Percentiles rank a stretch among this genome's conserved stretches.
Evolutionary conservation across 176 grass and related monocot genomes (phyloP).

Genomic region (Puccinellia tenuiflora): DNA sequence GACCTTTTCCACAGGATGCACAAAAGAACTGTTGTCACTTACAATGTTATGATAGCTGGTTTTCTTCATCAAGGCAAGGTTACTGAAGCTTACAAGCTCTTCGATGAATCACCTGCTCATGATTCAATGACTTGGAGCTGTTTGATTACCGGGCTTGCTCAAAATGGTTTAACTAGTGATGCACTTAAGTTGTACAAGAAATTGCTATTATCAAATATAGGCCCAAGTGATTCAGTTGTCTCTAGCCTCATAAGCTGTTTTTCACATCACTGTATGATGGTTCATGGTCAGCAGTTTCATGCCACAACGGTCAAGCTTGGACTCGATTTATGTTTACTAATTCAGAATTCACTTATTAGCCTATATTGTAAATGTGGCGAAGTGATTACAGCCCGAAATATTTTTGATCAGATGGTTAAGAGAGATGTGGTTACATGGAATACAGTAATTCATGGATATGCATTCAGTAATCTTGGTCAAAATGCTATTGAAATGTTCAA

Average conservation of each 20-base stretch:
- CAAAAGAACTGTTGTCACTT: conserved; percentile 42
- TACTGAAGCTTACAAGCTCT: conserved; percentile 60
- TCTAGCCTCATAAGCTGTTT: conserved; percentile 54
- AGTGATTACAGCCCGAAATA: conserved; percentile 27
- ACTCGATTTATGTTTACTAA: conserved; percentile 31
- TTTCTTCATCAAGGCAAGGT: conserved; percentile 51
- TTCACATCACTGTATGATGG: conserved; percentile 39
- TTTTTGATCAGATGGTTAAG: conserved; percentile 43
- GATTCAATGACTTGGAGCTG: conserved; percentile 50
- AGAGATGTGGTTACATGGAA: conserved; percentile 77
- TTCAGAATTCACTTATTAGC: conserved; percentile 61
- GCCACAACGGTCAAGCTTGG: conserved; percentile 42
- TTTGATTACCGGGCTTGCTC: conserved; percentile 47
- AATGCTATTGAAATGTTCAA: conserved; percentile 46
- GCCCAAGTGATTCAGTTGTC: conserved; percentile 42
- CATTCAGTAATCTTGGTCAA: conserved; percentile 45
- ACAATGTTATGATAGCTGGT: conserved; percentile 64
- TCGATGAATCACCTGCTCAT: conserved; percentile 37
- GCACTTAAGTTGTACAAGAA: conserved; percentile 45
- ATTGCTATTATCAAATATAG: conserved; percentile 48
- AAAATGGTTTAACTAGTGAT: conserved; percentile 45
- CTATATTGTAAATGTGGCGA: conserved; percentile 69
- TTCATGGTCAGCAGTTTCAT: conserved; percentile 58
- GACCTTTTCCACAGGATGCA: conserved; percentile 49
- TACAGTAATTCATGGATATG: conserved; percentile 62